A percentile compares a stretch with the other conserved stretches of the same genome.
Evolutionary conservation across 768 basidiomycete genomes (phyloP).

Genomic region (Polyporus arcularius): DNA sequence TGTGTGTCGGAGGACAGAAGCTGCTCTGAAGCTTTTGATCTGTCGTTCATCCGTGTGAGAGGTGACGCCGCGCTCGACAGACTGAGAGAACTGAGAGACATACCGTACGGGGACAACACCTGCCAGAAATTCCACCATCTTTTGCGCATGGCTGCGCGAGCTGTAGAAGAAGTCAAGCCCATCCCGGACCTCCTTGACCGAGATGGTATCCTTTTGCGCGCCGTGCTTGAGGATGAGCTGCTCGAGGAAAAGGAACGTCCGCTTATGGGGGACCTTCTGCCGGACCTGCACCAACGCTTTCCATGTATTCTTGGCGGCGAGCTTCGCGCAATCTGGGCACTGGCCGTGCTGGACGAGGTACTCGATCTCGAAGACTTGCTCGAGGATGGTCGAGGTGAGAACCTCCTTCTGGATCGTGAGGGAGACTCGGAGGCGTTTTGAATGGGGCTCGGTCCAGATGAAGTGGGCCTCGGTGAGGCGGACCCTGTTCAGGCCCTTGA

Average conservation of each 20-base stretch:
- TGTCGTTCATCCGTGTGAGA: slow-evolving; percentile 29
- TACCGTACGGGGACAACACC: slow-evolving; percentile 88
- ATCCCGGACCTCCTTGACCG: slow-evolving; percentile 89
- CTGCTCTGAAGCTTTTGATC: slow-evolving; percentile 93
- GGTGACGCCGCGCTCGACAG: too few relatives aligned
- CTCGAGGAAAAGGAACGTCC: slow-evolving; percentile 96
- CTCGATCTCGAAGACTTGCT: slow-evolving; percentile 97
- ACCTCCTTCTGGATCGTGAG: slow-evolving; percentile 99
- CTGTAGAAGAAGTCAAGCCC: slow-evolving; percentile 98
- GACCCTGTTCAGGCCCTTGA: slow-evolving; percentile 92
- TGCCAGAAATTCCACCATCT: slow-evolving; percentile 93
- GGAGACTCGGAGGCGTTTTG: slow-evolving; percentile 88
- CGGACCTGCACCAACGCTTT: slow-evolving; percentile 98
- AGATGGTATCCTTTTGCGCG: slow-evolving; percentile 95
- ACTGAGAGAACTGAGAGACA: slow-evolving; percentile 28
- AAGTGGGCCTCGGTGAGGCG: slow-evolving; percentile 98
- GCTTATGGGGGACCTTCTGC: slow-evolving; percentile 97
- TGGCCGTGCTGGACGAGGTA: slow-evolving; percentile 94
- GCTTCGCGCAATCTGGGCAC: slow-evolving; percentile 89
- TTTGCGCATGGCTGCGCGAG: slow-evolving; percentile 85
- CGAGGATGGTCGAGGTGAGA: slow-evolving; percentile 90
- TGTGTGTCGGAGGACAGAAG: slow-evolving; percentile 92
- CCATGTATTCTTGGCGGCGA: slow-evolving; percentile 99
- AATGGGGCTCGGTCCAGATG: slow-evolving; percentile 99
- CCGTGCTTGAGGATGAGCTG: slow-evolving; percentile 96